A percentile compares a stretch with the other conserved stretches of the same genome.
These are phyloP conservation scores for Diaporthe vexans DNA, from an alignment of 2,329 filamentous ascomycete species.

Conservation along the genomic window DNA sequence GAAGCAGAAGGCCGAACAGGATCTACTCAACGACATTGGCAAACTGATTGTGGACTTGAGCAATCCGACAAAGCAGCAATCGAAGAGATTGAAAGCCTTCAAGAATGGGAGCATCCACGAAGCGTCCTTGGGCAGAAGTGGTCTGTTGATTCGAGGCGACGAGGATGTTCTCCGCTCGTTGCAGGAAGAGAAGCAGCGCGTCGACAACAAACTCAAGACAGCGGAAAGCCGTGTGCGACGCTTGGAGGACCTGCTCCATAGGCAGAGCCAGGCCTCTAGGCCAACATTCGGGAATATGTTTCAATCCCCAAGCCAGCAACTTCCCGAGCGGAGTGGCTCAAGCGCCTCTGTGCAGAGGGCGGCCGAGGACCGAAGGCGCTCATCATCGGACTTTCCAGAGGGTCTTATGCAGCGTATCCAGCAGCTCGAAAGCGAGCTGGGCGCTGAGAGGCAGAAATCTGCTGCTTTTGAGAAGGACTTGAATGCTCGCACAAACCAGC, in stretches of 20 bases:
- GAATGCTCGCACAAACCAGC: slow-evolving; percentile 67
- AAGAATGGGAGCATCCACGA: slow-evolving; percentile 97
- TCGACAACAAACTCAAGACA: slow-evolving; percentile 82
- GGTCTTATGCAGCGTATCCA: slow-evolving; percentile 61
- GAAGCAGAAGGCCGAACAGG: slow-evolving; percentile 74
- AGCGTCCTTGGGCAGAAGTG: slow-evolving; percentile 87
- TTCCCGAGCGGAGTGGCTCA: slow-evolving; percentile 65
- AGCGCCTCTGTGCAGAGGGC: slow-evolving; percentile 60
- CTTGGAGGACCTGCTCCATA: slow-evolving; percentile 91
- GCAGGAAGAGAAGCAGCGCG: slow-evolving; percentile 84
- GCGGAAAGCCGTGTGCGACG: slow-evolving; percentile 91
- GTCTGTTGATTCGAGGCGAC: slow-evolving; percentile 86
- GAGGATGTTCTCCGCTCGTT: slow-evolving; percentile 83
- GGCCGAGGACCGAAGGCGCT: slow-evolving; percentile 60
- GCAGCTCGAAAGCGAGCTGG: slow-evolving; percentile 84
- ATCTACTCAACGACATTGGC: slow-evolving; percentile 78
- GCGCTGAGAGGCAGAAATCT: slow-evolving; percentile 77
- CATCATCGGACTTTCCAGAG: slow-evolving; percentile 55
- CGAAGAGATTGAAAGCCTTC: slow-evolving; percentile 90
- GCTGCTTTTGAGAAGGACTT: slow-evolving; percentile 79
- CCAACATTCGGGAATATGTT: slow-evolving; percentile 69
- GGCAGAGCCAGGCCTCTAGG: slow-evolving; percentile 75
- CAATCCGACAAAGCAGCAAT: slow-evolving; percentile 86
- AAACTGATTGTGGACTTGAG: slow-evolving; percentile 85
- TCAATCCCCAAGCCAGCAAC: slow-evolving; percentile 60